Conservation (phyloP, 495 filamentous ascomycete genomes). For the Pyrenopolyporus hunteri region DNA sequence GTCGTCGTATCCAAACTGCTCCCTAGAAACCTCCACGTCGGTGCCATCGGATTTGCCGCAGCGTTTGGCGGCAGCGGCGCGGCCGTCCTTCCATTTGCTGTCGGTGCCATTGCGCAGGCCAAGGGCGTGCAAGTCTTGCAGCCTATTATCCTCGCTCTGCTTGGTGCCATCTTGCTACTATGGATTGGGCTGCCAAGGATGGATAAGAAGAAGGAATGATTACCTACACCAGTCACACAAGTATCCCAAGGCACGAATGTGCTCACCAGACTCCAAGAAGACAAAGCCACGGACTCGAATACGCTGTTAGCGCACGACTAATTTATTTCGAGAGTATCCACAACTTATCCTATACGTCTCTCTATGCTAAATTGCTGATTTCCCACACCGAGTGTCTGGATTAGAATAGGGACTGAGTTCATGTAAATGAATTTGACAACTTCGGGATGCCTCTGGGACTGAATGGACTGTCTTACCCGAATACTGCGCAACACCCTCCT, state of each 20-base stretch:
- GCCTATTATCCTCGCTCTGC: slow-evolving; percentile 73
- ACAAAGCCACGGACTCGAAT: background rate
- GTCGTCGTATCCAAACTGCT: slow-evolving; percentile 83
- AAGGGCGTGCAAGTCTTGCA: slow-evolving; percentile 80
- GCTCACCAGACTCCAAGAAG: too few relatives aligned
- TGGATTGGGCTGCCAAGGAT: slow-evolving; percentile 53
- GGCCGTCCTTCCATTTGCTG: slow-evolving; percentile 80
- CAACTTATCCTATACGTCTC: too few relatives aligned
- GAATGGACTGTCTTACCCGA: too few relatives aligned
- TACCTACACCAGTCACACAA: too few relatives aligned
- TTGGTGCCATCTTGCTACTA: slow-evolving; percentile 62
- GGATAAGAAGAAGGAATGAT: slow-evolving; percentile 34
- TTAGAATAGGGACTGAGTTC: too few relatives aligned
- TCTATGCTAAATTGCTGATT: too few relatives aligned
- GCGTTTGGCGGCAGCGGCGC: slow-evolving; percentile 82
- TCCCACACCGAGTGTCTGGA: too few relatives aligned
- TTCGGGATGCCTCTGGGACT: too few relatives aligned
- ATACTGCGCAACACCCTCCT: too few relatives aligned
- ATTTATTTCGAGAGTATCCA: too few relatives aligned
- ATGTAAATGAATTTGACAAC: too few relatives aligned
- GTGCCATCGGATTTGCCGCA: slow-evolving; percentile 80
- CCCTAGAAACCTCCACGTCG: slow-evolving; percentile 77
- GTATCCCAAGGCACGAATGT: too few relatives aligned
- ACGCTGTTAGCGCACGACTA: background rate
- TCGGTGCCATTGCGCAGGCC: slow-evolving; percentile 81